phyloP scores from a whole-genome alignment of 2,329 filamentous ascomycete genomes.

The Erysiphe pulchra region DNA sequence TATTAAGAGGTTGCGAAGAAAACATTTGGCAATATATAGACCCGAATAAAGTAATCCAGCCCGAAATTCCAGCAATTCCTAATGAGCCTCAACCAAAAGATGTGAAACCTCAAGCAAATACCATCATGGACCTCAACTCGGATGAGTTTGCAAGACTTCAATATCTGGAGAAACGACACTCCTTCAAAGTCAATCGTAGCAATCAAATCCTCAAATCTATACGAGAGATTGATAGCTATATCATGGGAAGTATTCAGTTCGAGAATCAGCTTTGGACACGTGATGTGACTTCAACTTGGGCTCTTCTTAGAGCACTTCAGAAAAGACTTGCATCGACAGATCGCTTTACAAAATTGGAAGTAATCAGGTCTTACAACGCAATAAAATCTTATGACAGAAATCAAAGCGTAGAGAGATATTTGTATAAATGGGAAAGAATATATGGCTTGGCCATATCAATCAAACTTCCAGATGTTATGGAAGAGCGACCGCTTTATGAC shows the following conservation, averaged over 20 bases:
- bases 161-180: neutral
- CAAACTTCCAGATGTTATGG: neutral
- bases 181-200: neutral
- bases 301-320: neutral
- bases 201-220: neutral
- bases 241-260: neutral
- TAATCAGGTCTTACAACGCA: neutral
- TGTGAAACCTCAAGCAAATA: neutral
- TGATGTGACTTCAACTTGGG: neutral
- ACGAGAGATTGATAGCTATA: neutral
- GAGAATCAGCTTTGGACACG: neutral
- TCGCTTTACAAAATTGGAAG: neutral
- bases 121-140: neutral
- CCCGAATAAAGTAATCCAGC: neutral
- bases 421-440: neutral
- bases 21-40: slow-evolving; percentile 1
- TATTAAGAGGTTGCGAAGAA: neutral
- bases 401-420: neutral
- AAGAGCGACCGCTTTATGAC: neutral
- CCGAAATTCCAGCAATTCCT: neutral
- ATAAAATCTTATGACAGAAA: neutral
- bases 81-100: neutral
- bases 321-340: neutral
- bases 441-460: neutral
- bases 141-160: neutral